phyloP scores from a whole-genome alignment of 148 eudicot species.

The Vaccinium vitisidaea region DNA sequence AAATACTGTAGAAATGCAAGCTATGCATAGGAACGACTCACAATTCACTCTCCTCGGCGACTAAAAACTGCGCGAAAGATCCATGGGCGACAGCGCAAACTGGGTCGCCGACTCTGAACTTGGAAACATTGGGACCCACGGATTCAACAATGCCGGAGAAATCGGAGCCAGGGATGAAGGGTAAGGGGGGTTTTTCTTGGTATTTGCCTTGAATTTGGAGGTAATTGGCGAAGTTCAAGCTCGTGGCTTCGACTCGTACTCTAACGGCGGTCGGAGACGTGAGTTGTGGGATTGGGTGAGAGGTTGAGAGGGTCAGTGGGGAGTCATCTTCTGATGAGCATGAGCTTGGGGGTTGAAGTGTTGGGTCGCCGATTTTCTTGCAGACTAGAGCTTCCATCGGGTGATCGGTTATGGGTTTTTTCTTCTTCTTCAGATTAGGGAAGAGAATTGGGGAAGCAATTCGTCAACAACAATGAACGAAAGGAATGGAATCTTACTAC shows the following conservation, averaged over 20 bases:
- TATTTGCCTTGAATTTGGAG: slow-evolving; percentile 83
- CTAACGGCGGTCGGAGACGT: slow-evolving; percentile 51
- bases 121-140: slow-evolving; percentile 48
- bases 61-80: slow-evolving; percentile 70
- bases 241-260: slow-evolving; percentile 66
- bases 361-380: slow-evolving; percentile 80
- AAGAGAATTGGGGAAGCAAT: neutral
- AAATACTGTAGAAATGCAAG: neutral
- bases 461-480: neutral
- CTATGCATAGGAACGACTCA: slow-evolving; percentile 26
- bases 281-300: slow-evolving; percentile 59
- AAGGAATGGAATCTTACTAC: too few species aligned
- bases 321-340: slow-evolving; percentile 4
- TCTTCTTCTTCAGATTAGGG: neutral
- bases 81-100: slow-evolving; percentile 67
- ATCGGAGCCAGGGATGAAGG: slow-evolving; percentile 87
- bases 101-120: slow-evolving; percentile 66
- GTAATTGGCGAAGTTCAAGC: slow-evolving; percentile 85
- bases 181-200: slow-evolving; percentile 72
- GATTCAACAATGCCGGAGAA: slow-evolving; percentile 70
- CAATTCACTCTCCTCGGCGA: slow-evolving; percentile 72
- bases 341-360: slow-evolving; percentile 27
- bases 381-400: slow-evolving; percentile 81
- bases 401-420: neutral
- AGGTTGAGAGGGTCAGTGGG: slow-evolving; percentile 36